Evolutionary conservation across 495 filamentous ascomycete genomes (phyloP).

Genomic region (Daldinia decipiens): DNA sequence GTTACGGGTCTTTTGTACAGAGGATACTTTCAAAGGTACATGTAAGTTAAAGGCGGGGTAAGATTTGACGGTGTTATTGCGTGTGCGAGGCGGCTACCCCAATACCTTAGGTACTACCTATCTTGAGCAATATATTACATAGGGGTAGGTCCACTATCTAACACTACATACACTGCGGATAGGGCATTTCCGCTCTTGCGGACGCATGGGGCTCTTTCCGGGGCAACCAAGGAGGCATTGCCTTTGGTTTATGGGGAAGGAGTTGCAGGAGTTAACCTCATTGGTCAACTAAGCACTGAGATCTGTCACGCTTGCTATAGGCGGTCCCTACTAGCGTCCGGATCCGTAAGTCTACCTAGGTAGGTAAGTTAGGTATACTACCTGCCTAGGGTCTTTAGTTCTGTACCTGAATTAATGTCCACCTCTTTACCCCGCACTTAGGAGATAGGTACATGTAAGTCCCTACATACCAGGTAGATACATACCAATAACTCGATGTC

Average conservation of each 20-base stretch:
- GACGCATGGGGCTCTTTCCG: conserved; percentile 29
- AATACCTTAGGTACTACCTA: neutral
- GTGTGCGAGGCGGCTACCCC: neutral
- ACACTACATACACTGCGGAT: neutral
- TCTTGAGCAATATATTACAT: too few relatives aligned
- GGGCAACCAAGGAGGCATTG: conserved; percentile 8
- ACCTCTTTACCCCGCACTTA: conserved; percentile 4
- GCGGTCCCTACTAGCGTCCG: neutral
- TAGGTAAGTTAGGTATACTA: too few relatives aligned
- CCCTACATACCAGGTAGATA: too few relatives aligned
- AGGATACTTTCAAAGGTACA: conserved; percentile 10
- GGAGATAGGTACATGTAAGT: conserved; percentile 1
- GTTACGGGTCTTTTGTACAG: conserved; percentile 25
- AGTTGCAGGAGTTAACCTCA: conserved; percentile 30
- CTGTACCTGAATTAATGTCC: neutral
- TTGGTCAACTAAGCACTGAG: conserved; percentile 12
- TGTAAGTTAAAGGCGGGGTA: conserved; percentile 33
- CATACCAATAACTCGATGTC: neutral
- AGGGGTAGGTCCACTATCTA: neutral
- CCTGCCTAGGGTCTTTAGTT: neutral
- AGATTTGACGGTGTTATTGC: neutral
- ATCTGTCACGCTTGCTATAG: conserved; percentile 17
- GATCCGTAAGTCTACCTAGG: neutral
- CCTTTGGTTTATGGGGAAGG: conserved; percentile 16
- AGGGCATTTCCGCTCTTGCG: conserved; percentile 38